Evolutionary conservation across 495 filamentous ascomycete species (phyloP), one percentile per base, ranked within the genome.

Genomic region (Hamigera avellanea): DNA sequence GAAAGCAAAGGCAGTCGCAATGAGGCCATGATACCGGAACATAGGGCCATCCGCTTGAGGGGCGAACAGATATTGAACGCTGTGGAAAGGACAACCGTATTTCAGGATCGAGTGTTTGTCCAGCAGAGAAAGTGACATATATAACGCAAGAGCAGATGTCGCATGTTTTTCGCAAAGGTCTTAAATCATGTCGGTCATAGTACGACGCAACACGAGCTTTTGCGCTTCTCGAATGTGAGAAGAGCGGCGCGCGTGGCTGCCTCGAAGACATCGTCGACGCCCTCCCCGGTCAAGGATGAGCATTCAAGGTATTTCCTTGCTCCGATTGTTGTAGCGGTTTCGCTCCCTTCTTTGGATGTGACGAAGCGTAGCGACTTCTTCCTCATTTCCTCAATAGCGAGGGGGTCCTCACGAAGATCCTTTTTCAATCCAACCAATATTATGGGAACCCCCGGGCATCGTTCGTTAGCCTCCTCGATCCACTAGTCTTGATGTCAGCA

Each of bases 251-350:
- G 73, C 36, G 91, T 99, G 7, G 91, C 91, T 18, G 91, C 91
- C 56, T 99, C 91, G 52, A 99, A 99, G 9, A 99, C 91, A 61
- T 99, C 91, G 57, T 99, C 91, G 15, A 99, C 91, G 9, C 91
- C 91, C 53, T 99, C 93, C 33, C 91, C 91, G n/a, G 84, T 95
- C 45, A 99, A 61, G 19, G 83, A 89, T 3, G 88, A 95, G 62
- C 91, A 99, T 55, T 99, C 91, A 33, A 99, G 79, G 48, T 99
- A 99, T 63, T 94, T 94, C 45, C 84, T 73, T 35, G 89, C 91
- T 28, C 89, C 87, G 49, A 95, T 83, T 40, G 87, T 77, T 35
- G 82, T 75, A 27, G 83, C 84, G 19, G 80, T 81, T 26, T 81
- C 77, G 36, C 80, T 80, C 38, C 86, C 91, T 47, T 91, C 81